A percentile compares a stretch with the other conserved stretches of the same genome.
phyloP scores from a whole-genome alignment of 2,329 filamentous ascomycete species.

The Fusarium lyarnte region DNA sequence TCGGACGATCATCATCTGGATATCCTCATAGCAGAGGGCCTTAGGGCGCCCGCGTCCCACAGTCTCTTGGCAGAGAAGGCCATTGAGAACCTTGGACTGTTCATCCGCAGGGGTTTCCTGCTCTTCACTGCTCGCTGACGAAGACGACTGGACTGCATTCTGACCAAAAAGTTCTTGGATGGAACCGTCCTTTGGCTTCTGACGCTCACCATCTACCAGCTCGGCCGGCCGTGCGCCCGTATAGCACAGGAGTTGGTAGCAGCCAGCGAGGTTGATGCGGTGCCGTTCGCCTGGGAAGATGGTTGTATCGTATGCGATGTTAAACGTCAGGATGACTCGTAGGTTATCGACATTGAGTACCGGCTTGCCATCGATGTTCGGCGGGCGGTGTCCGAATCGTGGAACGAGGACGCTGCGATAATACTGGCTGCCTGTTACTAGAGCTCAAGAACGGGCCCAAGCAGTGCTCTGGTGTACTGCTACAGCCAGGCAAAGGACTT shows the following conservation, averaged over 20 bases:
- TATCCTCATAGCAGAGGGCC: slow-evolving; percentile 46
- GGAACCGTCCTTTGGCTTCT: slow-evolving; percentile 40
- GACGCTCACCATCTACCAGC: slow-evolving; percentile 43
- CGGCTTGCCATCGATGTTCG: neutral
- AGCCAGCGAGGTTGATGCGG: slow-evolving; percentile 37
- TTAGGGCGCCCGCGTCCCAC: slow-evolving; percentile 36
- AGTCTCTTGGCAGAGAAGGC: slow-evolving; percentile 38
- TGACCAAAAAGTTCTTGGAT: slow-evolving; percentile 39
- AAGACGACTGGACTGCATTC: slow-evolving; percentile 20
- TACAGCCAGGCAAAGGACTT: neutral
- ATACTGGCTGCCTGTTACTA: neutral
- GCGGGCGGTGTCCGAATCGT: neutral
- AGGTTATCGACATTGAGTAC: neutral
- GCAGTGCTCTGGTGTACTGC: neutral
- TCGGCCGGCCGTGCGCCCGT: slow-evolving; percentile 43
- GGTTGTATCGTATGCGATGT: slow-evolving; percentile 42
- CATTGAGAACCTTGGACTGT: slow-evolving; percentile 34
- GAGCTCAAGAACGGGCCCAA: neutral
- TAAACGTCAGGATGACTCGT: slow-evolving; percentile 36
- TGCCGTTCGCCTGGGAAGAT: slow-evolving; percentile 40
- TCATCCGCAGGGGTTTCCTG: slow-evolving; percentile 15
- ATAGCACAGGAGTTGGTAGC: slow-evolving; percentile 43
- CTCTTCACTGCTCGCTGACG: neutral
- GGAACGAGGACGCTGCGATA: neutral
- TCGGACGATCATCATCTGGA: slow-evolving; percentile 43